phyloP scores from a whole-genome alignment of 306 rosid species.

The Cucumis cinereus region DNA sequence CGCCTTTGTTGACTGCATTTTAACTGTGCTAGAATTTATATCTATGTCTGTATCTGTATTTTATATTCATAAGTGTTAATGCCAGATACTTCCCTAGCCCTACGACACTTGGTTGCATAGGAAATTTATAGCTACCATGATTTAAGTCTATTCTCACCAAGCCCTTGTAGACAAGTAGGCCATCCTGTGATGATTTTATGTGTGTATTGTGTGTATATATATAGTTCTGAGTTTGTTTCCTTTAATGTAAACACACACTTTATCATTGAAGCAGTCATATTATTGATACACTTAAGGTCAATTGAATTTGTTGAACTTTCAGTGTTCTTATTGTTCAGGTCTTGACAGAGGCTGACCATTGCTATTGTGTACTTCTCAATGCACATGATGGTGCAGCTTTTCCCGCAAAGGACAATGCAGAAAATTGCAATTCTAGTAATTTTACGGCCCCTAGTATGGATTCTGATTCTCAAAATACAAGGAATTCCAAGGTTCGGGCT shows the following conservation, averaged over 20 bases:
- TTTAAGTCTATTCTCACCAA: not conserved
- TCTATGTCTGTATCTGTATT: not conserved
- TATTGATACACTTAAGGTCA: not conserved
- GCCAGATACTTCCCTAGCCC: not conserved
- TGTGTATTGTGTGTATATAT: not conserved
- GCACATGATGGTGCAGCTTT: conserved; percentile 97
- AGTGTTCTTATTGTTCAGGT: conserved; percentile 40
- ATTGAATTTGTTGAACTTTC: not conserved
- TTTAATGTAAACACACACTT: not conserved
- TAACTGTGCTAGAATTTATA: not conserved
- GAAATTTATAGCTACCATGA: not conserved
- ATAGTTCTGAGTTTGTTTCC: not conserved
- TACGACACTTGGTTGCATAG: not conserved
- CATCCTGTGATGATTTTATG: not conserved
- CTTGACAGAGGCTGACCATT: conserved; percentile 85
- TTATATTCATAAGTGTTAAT: not conserved
- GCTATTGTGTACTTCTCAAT: conserved; percentile 92
- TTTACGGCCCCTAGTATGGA: conserved; percentile 20
- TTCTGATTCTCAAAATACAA: conserved; percentile 23
- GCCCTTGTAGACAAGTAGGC: not conserved
- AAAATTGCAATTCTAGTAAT: conserved; percentile 38
- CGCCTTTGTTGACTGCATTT: not conserved
- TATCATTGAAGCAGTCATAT: not conserved
- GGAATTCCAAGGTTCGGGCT: conserved; percentile 55
- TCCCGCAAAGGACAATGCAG: conserved; percentile 38